Evolutionary conservation across 176 grass and related monocot genomes (phyloP), one percentile per base, ranked within the genome.

Genomic region (Coix lacrymajobi): DNA sequence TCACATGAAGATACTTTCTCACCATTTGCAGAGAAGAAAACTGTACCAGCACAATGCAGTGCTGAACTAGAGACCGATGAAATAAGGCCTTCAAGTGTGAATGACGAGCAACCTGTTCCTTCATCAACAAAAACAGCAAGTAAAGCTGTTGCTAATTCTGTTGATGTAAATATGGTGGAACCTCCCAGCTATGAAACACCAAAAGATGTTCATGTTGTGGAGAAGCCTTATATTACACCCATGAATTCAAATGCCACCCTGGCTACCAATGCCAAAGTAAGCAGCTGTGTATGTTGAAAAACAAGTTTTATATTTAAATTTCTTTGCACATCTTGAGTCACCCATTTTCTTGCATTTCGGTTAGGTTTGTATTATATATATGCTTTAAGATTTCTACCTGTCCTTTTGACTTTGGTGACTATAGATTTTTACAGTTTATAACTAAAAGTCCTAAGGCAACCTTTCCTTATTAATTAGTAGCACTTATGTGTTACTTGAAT

Each of bases 161-260:
- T 79, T 91, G 85, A 89, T 86, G 78, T 71, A 62, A 88, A 69
- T 73, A 86, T 62, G 8, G 58, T 76, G 79, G 93, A 89, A 82
- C 79, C 90, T 91, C 52, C 46, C 38, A 84, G 43, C 69, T 87
- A 83, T 85, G 80, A 85, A 66, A 84, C 79, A 68, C 89, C 86
- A 52, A 87, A 88, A 81, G 84, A 94, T 93, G 88, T 86, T 83
- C 72, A 83, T 54, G 86, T 87, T 82, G 79, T 95, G 69, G 92
- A 95, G 86, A 91, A 94, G 74, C 77, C 61, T 37, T 80, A 80
- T 26, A 87, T n/a, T 39, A 83, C 38, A 83, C 75, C 80, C 29
- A 39, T 57, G 79, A 90, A 78, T 81, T 71, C 75, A 61, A 88
- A 74, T 88, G 58, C 67, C 36, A 88, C 32, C 29, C 41, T 49